Base-by-base conservation (phyloP, 1,284 basidiomycete genomes). In the Papiliotrema fonsecae region DNA sequence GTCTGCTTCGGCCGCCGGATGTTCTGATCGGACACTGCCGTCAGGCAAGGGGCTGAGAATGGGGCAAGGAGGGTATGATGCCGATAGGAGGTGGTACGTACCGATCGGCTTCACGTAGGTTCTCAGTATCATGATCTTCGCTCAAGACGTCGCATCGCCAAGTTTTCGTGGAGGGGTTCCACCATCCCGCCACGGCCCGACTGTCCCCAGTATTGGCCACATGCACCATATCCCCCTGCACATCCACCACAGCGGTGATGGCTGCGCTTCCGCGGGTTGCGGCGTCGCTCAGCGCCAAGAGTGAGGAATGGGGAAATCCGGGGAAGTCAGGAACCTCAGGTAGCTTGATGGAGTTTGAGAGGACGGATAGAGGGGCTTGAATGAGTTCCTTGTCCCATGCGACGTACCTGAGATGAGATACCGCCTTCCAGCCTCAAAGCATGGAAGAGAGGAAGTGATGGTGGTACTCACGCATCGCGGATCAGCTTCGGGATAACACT, bases 81-180 rank as follows among this genome's bases (percentile, higher is more conserved):
- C n/a, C n/a, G n/a, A n/a, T n/a, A n/a, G n/a, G n/a, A n/a, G n/a
- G n/a, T n/a, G n/a, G n/a, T n/a, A 54, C 56, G 6, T 22, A 65
- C 64, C 64, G 50, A 46, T 60, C 58, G 22, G 76, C 70, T 72
- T 97, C 92, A 46, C 81, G 84, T 14, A 80, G 82, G 66, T 92
- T 94, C 51, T 87, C 80, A 28, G 88, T 91, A 0, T 90, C 94
- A 75, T 96, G 92, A 66, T 97, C 93, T 64, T 93, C 86, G 35
- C 82, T 88, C 52, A 97, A 78, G 24, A 89, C 88, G 64, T 94
- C 90, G 11, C 91, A 86, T 42, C 83, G 80, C 92, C 92, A 97
- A 10, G 74, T 74, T 7, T 83, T 60, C 81, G 61, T 82, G 77
- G 10, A 75, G 10, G 44, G 49, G 14, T 60, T 83, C 86, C 87